Percentiles rank a stretch among this genome's conserved stretches.
Evolutionary conservation across 208 protist genomes (phyloP).

Genomic region (Trypanosoma brucei): DNA sequence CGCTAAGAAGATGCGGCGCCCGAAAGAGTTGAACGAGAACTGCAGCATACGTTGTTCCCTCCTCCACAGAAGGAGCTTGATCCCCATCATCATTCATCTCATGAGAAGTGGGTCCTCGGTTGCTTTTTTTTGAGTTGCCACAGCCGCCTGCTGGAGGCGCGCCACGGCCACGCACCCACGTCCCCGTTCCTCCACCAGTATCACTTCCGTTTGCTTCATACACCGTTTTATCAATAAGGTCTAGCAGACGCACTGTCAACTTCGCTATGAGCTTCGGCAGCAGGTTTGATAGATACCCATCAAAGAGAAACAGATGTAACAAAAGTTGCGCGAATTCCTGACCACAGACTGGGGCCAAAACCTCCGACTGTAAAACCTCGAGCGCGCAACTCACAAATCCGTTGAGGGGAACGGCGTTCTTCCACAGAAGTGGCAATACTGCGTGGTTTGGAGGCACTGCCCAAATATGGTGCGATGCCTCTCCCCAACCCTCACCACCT

Average conservation of each 20-base stretch:
- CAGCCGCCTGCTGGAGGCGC: neutral
- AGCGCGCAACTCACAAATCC: slow-evolving; percentile 46
- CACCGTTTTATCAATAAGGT: slow-evolving; percentile 35
- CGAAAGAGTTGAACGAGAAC: slow-evolving; percentile 23
- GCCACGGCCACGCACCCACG: too few relatives aligned
- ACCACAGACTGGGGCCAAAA: slow-evolving; percentile 43
- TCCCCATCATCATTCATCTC: neutral
- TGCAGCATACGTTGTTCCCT: slow-evolving; percentile 22
- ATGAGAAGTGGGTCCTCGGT: neutral
- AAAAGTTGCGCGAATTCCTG: slow-evolving; percentile 60
- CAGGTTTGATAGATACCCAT: slow-evolving; percentile 49
- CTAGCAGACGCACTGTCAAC: slow-evolving; percentile 32
- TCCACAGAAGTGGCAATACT: slow-evolving; percentile 64
- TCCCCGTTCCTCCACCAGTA: neutral
- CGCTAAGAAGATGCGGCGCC: slow-evolving; percentile 20
- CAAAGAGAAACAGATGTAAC: slow-evolving; percentile 36
- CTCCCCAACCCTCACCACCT: neutral
- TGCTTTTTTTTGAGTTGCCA: neutral
- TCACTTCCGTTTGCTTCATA: slow-evolving; percentile 14
- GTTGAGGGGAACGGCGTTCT: slow-evolving; percentile 55
- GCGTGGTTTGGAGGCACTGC: slow-evolving; percentile 20
- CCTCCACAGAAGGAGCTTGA: slow-evolving; percentile 10
- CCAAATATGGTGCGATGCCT: slow-evolving; percentile 2
- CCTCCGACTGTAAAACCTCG: slow-evolving; percentile 65
- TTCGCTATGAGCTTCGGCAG: slow-evolving; percentile 31